Evolutionary conservation across 441 rosid species (phyloP).

Genomic region (Viola pubescens): DNA sequence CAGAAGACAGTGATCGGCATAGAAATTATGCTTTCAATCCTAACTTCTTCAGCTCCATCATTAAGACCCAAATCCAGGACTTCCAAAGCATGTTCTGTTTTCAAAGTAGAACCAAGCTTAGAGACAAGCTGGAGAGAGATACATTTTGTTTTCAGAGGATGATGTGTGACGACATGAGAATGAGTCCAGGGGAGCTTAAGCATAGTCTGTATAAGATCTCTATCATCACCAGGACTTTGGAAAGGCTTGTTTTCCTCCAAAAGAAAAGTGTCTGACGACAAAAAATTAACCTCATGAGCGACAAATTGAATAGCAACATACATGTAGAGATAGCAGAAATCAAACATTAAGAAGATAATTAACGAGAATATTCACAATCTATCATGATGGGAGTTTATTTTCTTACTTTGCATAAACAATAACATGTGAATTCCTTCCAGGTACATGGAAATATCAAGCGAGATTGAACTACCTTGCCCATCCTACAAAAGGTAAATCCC

Average conservation of each 20-base stretch:
- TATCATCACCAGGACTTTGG: constrained; percentile 33
- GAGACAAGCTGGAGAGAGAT: constrained; percentile 60
- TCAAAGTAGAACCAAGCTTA: constrained; percentile 51
- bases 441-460: constrained; percentile 50
- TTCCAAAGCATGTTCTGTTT: constrained; percentile 41
- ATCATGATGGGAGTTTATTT: constrained; percentile 7
- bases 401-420: constrained; percentile 65
- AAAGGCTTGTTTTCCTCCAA: constrained; percentile 35
- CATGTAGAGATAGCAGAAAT: too few relatives aligned
- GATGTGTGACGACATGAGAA: constrained; percentile 31
- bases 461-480: constrained; percentile 33
- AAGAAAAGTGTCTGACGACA: constrained; percentile 32
- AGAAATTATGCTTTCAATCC: constrained; percentile 61
- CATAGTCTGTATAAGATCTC: constrained; percentile 37
- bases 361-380: constrained; percentile 11
- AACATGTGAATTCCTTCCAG: constrained; percentile 74
- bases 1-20: constrained; percentile 65
- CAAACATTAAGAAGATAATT: too few relatives aligned
- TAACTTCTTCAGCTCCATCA: constrained; percentile 80
- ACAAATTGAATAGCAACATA: neutral
- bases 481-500: constrained; percentile 43
- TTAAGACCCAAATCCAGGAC: constrained; percentile 60
- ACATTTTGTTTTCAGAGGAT: constrained; percentile 56
- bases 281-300: constrained; percentile 11
- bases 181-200: constrained; percentile 87